phyloP scores from a whole-genome alignment of 2,329 filamentous ascomycete genomes.

The Cryphonectria carpinicola region DNA sequence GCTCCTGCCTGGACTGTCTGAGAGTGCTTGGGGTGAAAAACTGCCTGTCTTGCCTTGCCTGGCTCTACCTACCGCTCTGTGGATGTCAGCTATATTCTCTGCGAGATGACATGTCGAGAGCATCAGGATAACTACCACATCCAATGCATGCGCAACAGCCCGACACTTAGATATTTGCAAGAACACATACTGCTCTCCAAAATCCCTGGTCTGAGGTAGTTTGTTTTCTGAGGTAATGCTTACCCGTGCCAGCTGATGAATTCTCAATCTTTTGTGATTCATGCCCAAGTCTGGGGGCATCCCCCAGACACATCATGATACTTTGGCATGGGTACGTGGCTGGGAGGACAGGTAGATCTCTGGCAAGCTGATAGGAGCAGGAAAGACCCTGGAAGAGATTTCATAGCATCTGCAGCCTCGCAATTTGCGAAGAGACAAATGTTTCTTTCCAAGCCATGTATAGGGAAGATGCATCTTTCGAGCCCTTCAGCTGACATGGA shows the following conservation, averaged over 20 bases:
- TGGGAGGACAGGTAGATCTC: background rate
- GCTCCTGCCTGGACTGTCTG: too few species aligned
- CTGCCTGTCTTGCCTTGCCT: background rate
- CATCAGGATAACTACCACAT: background rate
- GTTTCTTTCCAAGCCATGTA: background rate
- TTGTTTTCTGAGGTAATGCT: background rate
- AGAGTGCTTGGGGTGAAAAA: background rate
- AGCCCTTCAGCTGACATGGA: background rate
- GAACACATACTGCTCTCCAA: background rate
- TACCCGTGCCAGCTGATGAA: background rate
- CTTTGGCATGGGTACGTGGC: background rate
- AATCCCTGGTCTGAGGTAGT: background rate
- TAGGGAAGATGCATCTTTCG: background rate
- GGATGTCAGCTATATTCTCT: background rate
- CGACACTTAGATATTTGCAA: background rate
- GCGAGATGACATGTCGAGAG: background rate
- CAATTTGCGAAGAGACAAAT: background rate
- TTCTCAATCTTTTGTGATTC: background rate
- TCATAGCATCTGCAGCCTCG: background rate
- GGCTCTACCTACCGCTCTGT: background rate
- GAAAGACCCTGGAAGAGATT: background rate
- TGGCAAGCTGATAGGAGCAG: background rate
- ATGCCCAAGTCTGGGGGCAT: background rate
- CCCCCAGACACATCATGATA: background rate
- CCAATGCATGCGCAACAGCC: background rate